Base-by-base conservation (phyloP, 2,329 filamentous ascomycete species). In the Sclerotiophoma versabilis region DNA sequence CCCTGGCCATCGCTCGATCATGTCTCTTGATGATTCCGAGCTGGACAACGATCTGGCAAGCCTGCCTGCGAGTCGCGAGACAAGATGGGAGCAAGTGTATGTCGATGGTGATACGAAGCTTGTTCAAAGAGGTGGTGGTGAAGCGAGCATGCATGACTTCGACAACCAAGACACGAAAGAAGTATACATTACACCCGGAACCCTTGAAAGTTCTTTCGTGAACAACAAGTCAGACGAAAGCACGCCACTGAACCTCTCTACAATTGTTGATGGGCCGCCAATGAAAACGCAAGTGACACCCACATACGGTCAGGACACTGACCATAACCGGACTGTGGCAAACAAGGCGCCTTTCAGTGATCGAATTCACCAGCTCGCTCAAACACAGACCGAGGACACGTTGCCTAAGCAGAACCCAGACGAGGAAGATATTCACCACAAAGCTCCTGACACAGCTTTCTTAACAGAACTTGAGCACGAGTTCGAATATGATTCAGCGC, bases 41-140 rank as follows among this genome's bases (percentile, higher is more conserved):
- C 57, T 73, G 9, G 73, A 74, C 15, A 71, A 72, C 34, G 74
- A 76, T 25, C 63, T 68, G 7, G 64, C 69, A 6, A 72, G 70
- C 30, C 60, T 72, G 1, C 72, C 74, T 5, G 68, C 65, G 6
- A 73, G 70, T 41, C 60, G 69, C 30, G 72, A 75, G 34, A 66
- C 70, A 4, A 59, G 70, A 54, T 76, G 74, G 73, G 73, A 77
- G 49, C 70, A 73, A 41, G 60, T 77, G 4, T 75, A 77, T 30
- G 65, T 75, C 2, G 74, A 76, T 36, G 73, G 73, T 3, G 69
- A 75, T 38, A 73, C 72, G 0, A 72, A 74, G 47, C 64, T 75
- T 4, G 72, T 76, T 5, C 70, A 74, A 30, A 53, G 71, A 38
- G 68, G 65, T 5, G 65, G 66, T 15, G 62, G 62, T 6, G 70